These are phyloP conservation scores for Tetrahymena malaccensis DNA, from an alignment of 73 alveolate species.

Conservation along the genomic window DNA sequence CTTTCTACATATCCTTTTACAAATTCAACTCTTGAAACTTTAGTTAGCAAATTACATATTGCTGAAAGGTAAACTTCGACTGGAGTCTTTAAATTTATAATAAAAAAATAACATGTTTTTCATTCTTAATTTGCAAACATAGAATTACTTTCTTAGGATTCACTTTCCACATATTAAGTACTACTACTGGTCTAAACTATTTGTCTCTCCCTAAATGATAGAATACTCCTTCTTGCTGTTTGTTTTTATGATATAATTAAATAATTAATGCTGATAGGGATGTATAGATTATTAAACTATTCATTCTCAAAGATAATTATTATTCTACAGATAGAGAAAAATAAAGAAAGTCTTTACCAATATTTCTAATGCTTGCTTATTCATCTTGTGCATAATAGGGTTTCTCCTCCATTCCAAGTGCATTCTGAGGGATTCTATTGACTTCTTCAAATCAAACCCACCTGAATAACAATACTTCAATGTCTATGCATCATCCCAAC, in stretches of 20 bases:
- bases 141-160: neutral
- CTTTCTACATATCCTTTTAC: constrained; percentile 29
- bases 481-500: constrained; percentile 34
- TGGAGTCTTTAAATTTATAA: neutral
- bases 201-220: constrained; percentile 40
- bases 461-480: constrained; percentile 42
- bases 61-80: neutral
- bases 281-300: too few species aligned
- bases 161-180: neutral
- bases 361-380: constrained; percentile 15
- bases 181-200: constrained; percentile 20
- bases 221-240: constrained; percentile 16
- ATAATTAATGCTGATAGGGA: too few species aligned
- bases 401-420: constrained; percentile 37
- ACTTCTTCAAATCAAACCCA: constrained; percentile 28
- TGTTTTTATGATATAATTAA: neutral
- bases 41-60: neutral
- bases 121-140: neutral
- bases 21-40: neutral
- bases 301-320: neutral
- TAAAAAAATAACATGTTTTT: neutral
- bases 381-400: constrained; percentile 3
- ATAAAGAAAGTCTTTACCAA: constrained; percentile 1
- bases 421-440: constrained; percentile 14
- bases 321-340: neutral